phyloP scores from a whole-genome alignment of 2,329 filamentous ascomycete genomes.

The Ophiocordyceps camponoti-saundersi region DNA sequence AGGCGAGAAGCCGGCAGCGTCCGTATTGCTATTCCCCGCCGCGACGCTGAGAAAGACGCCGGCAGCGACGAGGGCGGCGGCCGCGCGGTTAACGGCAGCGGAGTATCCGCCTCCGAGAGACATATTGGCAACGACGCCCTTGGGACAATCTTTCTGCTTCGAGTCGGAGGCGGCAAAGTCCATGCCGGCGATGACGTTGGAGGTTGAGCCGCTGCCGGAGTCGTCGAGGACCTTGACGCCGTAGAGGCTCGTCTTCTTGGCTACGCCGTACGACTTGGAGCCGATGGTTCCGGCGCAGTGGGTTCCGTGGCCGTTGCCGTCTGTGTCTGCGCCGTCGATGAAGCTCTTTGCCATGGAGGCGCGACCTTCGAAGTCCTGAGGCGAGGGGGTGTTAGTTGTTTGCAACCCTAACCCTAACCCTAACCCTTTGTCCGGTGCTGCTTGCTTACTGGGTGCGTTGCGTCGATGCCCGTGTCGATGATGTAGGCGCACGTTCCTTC shows the following conservation, averaged over 20 bases:
- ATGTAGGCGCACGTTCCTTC: slow-evolving; percentile 22
- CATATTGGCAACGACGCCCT: slow-evolving; percentile 30
- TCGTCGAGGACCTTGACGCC: slow-evolving; percentile 21
- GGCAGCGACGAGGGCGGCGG: slow-evolving; percentile 19
- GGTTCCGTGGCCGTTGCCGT: slow-evolving; percentile 12
- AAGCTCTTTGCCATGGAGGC: slow-evolving; percentile 19
- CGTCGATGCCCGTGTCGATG: slow-evolving; percentile 22
- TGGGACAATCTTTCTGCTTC: slow-evolving; percentile 13
- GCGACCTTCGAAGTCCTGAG: slow-evolving; percentile 21
- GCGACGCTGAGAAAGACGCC: slow-evolving; percentile 33
- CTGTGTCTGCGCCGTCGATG: slow-evolving; percentile 11
- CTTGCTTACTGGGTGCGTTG: slow-evolving; percentile 14
- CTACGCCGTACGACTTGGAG: slow-evolving; percentile 18
- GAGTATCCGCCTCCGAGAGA: slow-evolving; percentile 27
- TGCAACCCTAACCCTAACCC: no score
- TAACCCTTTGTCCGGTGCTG: no score
- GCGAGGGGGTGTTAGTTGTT: no score
- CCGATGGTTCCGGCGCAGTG: slow-evolving; percentile 18
- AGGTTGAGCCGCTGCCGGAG: slow-evolving; percentile 15
- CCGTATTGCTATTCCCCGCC: slow-evolving; percentile 23
- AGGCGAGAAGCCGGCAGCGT: slow-evolving; percentile 5
- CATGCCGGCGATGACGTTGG: slow-evolving; percentile 21
- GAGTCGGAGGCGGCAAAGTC: slow-evolving; percentile 17
- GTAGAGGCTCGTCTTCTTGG: slow-evolving; percentile 20
- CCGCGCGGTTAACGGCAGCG: slow-evolving; percentile 26